Evolutionary conservation across 2,329 filamentous ascomycete genomes (phyloP), one percentile per base, ranked within the genome.

Genomic region (Nemania sp.): DNA sequence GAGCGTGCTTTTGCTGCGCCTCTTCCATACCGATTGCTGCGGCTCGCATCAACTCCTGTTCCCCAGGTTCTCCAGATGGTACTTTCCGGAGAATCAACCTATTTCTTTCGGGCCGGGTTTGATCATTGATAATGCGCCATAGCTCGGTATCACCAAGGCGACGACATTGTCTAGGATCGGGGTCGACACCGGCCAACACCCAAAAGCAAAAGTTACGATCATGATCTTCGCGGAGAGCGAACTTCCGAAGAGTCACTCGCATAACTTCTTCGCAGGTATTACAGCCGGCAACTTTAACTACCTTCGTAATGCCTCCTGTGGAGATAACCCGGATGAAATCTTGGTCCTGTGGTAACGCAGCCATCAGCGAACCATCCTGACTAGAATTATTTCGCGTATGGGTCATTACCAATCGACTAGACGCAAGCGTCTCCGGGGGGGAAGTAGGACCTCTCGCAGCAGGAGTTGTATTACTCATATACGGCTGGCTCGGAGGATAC

Each of bases 131-230:
- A 62, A 98, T 93, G 68, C 93, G 90, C 86, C 96, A 92, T 11
- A 99, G 84, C 78, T 99, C 96, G 4, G 89, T 90, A 76, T 99
- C 96, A 38, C 91, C 90, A 45, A 98, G 85, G 57, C 93, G 90
- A 68, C 94, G 90, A 78, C 93, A 97, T 76, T 94, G 90, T 57
- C 87, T 88, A 32, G 93, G 91, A 73, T 96, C 91, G 1, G 94
- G 90, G 55, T 98, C 93, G 45, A 93, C 84, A 58, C 94, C 95
- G 72, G 93, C 91, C 66, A 98, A 85, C 0, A 97, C 91, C 85
- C 96, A 98, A 82, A 99, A 98, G 83, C 94, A 98, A 82, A 97
- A 98, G 77, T 97, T 97, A 75, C 94, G 89, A 78, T 96, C 92
- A 76, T 98, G 94, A 70, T 95, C 93, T 77, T 97, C 94, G 24